Conservation (phyloP, 345 rosid species). For the Corchorus capsularis region DNA sequence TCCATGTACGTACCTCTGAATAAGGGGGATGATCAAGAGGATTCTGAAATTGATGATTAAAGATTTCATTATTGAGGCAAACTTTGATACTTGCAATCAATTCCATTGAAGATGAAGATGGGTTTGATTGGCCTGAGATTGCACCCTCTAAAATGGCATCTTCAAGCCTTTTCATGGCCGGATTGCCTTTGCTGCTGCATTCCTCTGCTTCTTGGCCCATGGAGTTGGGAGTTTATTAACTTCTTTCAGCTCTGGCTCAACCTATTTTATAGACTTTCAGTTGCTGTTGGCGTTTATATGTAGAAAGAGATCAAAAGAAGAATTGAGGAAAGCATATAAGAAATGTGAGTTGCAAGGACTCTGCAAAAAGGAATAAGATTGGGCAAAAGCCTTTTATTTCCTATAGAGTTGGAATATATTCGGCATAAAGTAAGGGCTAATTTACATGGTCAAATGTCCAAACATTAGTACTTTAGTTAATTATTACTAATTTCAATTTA, state of each 20-base stretch:
- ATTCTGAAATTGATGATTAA: not conserved
- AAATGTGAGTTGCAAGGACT: too few species aligned
- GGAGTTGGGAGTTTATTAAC: not conserved
- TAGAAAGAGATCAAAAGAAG: not conserved
- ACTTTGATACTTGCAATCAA: not conserved
- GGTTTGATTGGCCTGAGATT: not conserved
- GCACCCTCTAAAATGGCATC: not conserved
- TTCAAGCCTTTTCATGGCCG: not conserved
- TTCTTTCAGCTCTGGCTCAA: not conserved
- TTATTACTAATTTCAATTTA: too few species aligned
- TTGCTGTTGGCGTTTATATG: too few species aligned
- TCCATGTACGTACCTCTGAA: too few species aligned
- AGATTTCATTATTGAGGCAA: not conserved
- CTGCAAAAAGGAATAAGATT: too few species aligned
- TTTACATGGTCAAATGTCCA: too few species aligned
- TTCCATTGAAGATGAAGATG: not conserved
- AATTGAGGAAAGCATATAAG: not conserved
- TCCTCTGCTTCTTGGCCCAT: not conserved
- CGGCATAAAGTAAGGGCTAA: too few species aligned
- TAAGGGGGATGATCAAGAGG: not conserved
- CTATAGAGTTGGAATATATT: too few species aligned
- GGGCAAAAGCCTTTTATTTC: too few species aligned
- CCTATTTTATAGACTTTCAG: too few species aligned
- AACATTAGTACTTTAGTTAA: too few species aligned
- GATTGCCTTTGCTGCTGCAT: not conserved